phyloP scores from a whole-genome alignment of 805 yeast species.

The Yamadazyma endophytica region DNA sequence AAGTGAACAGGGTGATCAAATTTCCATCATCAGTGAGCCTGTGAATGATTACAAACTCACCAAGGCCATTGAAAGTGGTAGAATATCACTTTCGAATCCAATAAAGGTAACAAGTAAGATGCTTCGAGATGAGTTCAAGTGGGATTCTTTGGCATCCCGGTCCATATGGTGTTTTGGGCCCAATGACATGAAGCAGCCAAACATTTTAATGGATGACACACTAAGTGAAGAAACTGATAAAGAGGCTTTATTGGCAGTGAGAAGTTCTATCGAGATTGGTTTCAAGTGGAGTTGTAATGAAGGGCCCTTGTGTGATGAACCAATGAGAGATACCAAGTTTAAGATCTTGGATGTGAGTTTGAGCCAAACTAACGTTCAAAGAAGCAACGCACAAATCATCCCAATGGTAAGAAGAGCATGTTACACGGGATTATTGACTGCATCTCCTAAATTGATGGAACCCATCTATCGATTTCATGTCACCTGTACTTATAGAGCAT shows the following conservation, averaged over 20 bases:
- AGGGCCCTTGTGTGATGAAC: constrained; percentile 93
- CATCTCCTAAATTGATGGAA: constrained; percentile 75
- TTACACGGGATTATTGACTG: constrained; percentile 72
- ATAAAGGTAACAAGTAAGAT: constrained; percentile 46
- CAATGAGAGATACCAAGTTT: constrained; percentile 66
- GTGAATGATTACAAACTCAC: constrained; percentile 48
- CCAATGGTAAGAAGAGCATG: constrained; percentile 85
- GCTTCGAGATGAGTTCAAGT: constrained; percentile 55
- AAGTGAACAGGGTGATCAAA: constrained; percentile 50
- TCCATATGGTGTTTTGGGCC: constrained; percentile 75
- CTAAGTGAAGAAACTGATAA: constrained; percentile 65
- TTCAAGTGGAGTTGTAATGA: constrained; percentile 79
- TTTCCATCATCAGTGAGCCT: constrained; percentile 78
- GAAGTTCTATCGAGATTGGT: constrained; percentile 64
- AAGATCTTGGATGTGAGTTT: constrained; percentile 59
- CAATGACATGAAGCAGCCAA: constrained; percentile 40
- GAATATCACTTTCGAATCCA: constrained; percentile 31
- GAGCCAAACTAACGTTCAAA: constrained; percentile 43
- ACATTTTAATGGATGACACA: constrained; percentile 66
- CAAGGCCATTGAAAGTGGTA: constrained; percentile 51
- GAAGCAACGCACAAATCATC: constrained; percentile 64
- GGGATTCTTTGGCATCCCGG: constrained; percentile 84
- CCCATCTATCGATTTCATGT: constrained; percentile 67
- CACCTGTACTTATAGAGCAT: constrained; percentile 48
- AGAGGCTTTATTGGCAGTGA: constrained; percentile 35